Percentiles rank a stretch among this genome's conserved stretches.
These are phyloP conservation scores for Corymbia maculata DNA, from an alignment of 345 rosid species.

Conservation along the genomic window DNA sequence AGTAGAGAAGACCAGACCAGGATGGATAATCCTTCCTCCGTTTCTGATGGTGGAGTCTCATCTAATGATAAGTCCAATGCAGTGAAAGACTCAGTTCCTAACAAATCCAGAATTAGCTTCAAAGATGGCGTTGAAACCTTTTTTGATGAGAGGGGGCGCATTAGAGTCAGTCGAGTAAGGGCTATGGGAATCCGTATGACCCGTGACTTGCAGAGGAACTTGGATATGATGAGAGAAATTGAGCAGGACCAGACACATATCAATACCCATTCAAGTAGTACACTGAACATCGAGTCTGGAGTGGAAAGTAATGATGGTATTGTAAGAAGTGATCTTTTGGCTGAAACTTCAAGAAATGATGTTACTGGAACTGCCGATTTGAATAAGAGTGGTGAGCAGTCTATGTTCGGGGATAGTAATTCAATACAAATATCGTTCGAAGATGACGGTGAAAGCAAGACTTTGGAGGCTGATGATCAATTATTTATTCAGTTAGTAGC, in stretches of 20 bases:
- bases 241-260: slow-evolving; percentile 19
- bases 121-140: slow-evolving; percentile 71
- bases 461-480: slow-evolving; percentile 50
- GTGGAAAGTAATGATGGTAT: slow-evolving; percentile 5
- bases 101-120: slow-evolving; percentile 22
- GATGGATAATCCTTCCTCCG: slow-evolving; percentile 16
- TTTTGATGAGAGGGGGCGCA: slow-evolving; percentile 70
- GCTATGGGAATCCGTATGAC: slow-evolving; percentile 97
- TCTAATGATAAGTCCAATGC: slow-evolving; percentile 25
- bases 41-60: slow-evolving; percentile 11
- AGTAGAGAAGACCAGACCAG: slow-evolving; percentile 19
- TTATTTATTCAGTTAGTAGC: slow-evolving; percentile 67
- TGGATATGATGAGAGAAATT: slow-evolving; percentile 84
- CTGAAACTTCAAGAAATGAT: slow-evolving; percentile 15
- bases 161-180: slow-evolving; percentile 63
- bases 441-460: slow-evolving; percentile 32
- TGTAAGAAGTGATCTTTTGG: slow-evolving; percentile 8
- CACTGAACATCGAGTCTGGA: slow-evolving; percentile 9
- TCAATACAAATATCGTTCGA: slow-evolving; percentile 73
- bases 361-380: slow-evolving; percentile 17
- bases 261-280: slow-evolving; percentile 8
- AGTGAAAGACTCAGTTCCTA: slow-evolving; percentile 16
- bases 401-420: slow-evolving; percentile 14
- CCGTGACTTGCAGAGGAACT: slow-evolving; percentile 90
- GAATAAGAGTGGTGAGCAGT: slow-evolving; percentile 16